Evolutionary conservation across 2,329 filamentous ascomycete genomes (phyloP), one percentile per base, ranked within the genome.

Genomic region (Cladosporium austrohemisphaericum): DNA sequence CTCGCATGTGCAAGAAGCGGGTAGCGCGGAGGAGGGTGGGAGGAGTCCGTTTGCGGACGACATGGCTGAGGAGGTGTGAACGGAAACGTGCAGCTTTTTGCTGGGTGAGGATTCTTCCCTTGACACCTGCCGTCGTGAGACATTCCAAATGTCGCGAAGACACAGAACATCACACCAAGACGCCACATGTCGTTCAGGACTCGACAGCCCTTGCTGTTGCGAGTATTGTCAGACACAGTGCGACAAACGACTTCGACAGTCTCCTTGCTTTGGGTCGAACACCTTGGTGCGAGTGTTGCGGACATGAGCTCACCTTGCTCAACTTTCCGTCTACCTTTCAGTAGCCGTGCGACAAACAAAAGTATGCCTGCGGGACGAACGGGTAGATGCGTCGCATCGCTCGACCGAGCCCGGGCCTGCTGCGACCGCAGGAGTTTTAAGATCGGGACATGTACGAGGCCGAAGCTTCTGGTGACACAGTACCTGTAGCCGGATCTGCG

Each of bases 401-500:
- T 50, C 43, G 41, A 55, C 20, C 25, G 14, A 31, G 26, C 50
- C 47, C 41, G 49, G 41, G 36, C 50, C 33, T 20, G 41, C 33
- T 44, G 29, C 49, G 46, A 28, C 32, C 41, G 43, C 47, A 37
- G 41, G 44, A 51, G 46, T 49, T 54, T 47, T 16, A 31, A 36
- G 41, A 35, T 35, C 31, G 29, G 11, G 13, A 35, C 36, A 26
- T 45, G 29, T 31, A 36, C 31, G 19, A 45, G 31, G 31, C 28
- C 38, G 26, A 31, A 18, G 38, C 32, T 38, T 22, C 28, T 20
- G 26, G 53, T 53, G 41, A 28, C 40, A 52, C 53, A 32, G 28
- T 36, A 53, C 41, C 51, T 55, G 53, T 44, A 55, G 40, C 49
- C 26, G 45, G 28, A 26, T 38, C 48, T 51, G 51, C 48, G 41